These are phyloP conservation scores for Chernovozyma aurita DNA, from an alignment of 1,139 yeast genomes.

Conservation along the genomic window DNA sequence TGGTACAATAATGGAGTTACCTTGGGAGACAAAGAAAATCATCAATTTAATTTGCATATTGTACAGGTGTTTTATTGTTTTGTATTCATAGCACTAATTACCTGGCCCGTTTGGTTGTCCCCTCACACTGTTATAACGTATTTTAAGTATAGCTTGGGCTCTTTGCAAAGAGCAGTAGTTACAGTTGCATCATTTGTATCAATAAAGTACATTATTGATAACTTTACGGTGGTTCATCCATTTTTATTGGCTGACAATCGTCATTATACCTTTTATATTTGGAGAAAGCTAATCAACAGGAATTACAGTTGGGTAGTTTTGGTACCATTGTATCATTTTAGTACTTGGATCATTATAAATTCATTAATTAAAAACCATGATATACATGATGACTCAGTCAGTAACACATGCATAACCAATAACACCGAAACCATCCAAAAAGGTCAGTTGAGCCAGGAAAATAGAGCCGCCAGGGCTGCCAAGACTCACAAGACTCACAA, in stretches of 20 bases:
- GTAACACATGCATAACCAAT: too few species aligned
- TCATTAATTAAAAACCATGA: conserved; percentile 15
- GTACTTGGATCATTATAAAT: conserved; percentile 44
- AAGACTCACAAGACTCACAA: too few species aligned
- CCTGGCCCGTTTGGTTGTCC: conserved; percentile 68
- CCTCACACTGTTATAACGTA: conserved; percentile 32
- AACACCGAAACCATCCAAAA: too few species aligned
- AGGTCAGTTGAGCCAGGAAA: too few species aligned
- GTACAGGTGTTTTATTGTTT: conserved; percentile 81
- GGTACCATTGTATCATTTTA: conserved; percentile 71
- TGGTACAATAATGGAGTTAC: conserved; percentile 72
- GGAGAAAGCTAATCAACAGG: conserved; percentile 54
- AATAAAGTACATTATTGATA: conserved; percentile 48
- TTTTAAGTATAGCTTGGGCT: conserved; percentile 19
- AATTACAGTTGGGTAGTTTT: conserved; percentile 38
- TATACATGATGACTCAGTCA: too few species aligned
- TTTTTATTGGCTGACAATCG: conserved; percentile 91
- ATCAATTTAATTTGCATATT: conserved; percentile 62
- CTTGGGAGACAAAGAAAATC: conserved; percentile 86
- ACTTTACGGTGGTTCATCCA: conserved; percentile 78
- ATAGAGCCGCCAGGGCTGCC: too few species aligned
- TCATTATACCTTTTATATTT: conserved; percentile 85
- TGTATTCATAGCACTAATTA: conserved; percentile 55
- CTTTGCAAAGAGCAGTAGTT: conserved; percentile 9
- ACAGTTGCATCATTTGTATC: conserved; percentile 18